Percentiles rank a stretch among this genome's conserved stretches.
These are phyloP conservation scores for Hippophae tibetana DNA, from an alignment of 306 rosid species.

Conservation along the genomic window DNA sequence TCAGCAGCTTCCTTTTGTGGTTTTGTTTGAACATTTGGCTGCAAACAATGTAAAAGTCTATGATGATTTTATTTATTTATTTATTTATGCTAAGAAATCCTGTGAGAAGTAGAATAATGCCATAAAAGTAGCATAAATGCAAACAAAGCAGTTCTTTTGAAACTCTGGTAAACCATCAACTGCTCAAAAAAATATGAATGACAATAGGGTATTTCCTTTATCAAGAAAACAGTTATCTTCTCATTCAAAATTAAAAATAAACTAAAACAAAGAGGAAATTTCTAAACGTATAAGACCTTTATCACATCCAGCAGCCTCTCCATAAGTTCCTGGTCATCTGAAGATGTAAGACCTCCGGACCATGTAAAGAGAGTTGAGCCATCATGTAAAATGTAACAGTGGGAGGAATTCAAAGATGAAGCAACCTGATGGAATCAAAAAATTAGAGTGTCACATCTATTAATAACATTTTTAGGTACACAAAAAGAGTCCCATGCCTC, in stretches of 20 bases:
- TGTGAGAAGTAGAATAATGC: too few relatives aligned
- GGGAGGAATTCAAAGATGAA: slow-evolving; percentile 86
- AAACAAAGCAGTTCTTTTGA: too few relatives aligned
- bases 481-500: not conserved
- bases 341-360: slow-evolving; percentile 63
- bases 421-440: slow-evolving; percentile 45
- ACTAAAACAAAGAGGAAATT: slow-evolving; percentile 5
- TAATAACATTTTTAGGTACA: slow-evolving; percentile 11
- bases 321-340: slow-evolving; percentile 71
- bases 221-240: slow-evolving; percentile 5
- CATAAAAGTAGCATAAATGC: too few relatives aligned
- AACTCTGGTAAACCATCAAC: too few relatives aligned
- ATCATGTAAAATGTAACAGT: slow-evolving; percentile 73
- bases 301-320: slow-evolving; percentile 92
- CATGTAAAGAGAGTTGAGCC: slow-evolving; percentile 63
- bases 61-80: too few relatives aligned
- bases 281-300: slow-evolving; percentile 43
- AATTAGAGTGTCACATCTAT: not conserved
- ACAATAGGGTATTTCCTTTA: too few relatives aligned
- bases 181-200: too few relatives aligned
- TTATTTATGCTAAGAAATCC: too few relatives aligned
- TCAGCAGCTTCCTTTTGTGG: slow-evolving; percentile 78
- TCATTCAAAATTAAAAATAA: not conserved
- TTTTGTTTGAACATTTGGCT: slow-evolving; percentile 81
- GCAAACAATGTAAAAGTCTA: slow-evolving; percentile 22